A percentile compares a stretch with the other conserved stretches of the same genome.
Conservation (phyloP, 768 basidiomycete genomes). For the Cystofilobasidium bisporidii region DNA sequence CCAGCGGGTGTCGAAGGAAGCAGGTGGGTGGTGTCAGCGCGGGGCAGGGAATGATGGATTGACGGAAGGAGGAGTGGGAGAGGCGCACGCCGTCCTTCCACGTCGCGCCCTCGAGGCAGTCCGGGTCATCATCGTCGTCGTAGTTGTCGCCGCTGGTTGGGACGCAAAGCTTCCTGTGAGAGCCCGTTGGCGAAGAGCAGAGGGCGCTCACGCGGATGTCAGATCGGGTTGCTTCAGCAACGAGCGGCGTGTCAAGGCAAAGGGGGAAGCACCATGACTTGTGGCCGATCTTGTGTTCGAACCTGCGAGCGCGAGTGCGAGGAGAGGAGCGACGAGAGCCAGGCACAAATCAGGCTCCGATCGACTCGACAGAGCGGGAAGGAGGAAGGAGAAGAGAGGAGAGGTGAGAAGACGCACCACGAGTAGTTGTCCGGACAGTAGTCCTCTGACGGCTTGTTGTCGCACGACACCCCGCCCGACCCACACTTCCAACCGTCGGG, state of each 20-base stretch:
- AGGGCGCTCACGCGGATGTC: not conserved
- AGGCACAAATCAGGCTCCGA: not conserved
- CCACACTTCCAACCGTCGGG: not conserved
- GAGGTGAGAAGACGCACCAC: not conserved
- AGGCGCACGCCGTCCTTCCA: slow-evolving; percentile 9
- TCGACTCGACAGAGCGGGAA: not conserved
- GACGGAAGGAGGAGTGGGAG: not conserved
- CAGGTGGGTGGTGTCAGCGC: too few species aligned
- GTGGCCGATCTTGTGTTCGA: not conserved
- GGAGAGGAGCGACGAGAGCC: not conserved
- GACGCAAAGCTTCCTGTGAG: not conserved
- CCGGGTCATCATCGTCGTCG: slow-evolving; percentile 4
- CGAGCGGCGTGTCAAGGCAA: not conserved
- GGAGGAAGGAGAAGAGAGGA: not conserved
- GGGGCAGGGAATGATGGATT: not conserved
- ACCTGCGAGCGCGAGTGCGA: not conserved
- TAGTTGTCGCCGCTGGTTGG: slow-evolving; percentile 3
- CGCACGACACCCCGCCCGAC: not conserved
- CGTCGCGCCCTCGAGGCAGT: not conserved
- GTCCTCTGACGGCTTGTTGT: not conserved
- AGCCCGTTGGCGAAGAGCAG: not conserved
- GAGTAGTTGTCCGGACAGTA: not conserved
- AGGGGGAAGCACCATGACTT: not conserved
- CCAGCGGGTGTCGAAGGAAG: not conserved
- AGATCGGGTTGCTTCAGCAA: not conserved